Conservation (phyloP, 164 flowering plant genomes). For the Nelumbo lutea region DNA sequence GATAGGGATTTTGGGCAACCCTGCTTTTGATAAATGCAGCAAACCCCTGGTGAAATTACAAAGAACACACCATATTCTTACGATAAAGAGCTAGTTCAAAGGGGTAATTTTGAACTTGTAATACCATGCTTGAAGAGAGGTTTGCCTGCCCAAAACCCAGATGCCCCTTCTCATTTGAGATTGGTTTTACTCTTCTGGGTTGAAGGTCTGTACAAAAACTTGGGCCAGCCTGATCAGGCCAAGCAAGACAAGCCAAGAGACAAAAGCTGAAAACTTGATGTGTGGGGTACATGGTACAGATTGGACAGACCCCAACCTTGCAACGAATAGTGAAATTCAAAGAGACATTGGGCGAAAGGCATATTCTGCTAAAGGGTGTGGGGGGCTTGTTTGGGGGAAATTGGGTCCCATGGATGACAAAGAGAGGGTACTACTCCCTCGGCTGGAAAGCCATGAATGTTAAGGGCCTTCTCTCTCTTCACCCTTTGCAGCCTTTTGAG, state of each 20-base stretch:
- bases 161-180: too few species aligned
- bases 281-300: neutral
- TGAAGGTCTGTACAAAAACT: too few species aligned
- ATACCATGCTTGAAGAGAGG: too few species aligned
- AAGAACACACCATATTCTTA: too few species aligned
- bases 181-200: too few species aligned
- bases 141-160: too few species aligned
- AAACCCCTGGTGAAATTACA: too few species aligned
- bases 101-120: too few species aligned
- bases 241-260: neutral
- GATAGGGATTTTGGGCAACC: too few species aligned
- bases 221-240: neutral
- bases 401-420: conserved; percentile 1
- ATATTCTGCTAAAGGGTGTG: neutral
- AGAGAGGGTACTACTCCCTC: neutral
- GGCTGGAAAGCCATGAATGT: neutral
- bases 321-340: neutral
- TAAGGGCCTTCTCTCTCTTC: neutral
- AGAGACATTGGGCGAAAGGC: neutral
- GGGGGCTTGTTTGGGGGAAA: neutral
- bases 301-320: neutral
- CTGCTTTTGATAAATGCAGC: too few species aligned
- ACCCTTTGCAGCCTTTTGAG: conserved; percentile 4
- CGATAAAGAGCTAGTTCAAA: too few species aligned
- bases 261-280: neutral